Base-by-base conservation (phyloP, 768 basidiomycete genomes). In the Tricholoma flavovirens region DNA sequence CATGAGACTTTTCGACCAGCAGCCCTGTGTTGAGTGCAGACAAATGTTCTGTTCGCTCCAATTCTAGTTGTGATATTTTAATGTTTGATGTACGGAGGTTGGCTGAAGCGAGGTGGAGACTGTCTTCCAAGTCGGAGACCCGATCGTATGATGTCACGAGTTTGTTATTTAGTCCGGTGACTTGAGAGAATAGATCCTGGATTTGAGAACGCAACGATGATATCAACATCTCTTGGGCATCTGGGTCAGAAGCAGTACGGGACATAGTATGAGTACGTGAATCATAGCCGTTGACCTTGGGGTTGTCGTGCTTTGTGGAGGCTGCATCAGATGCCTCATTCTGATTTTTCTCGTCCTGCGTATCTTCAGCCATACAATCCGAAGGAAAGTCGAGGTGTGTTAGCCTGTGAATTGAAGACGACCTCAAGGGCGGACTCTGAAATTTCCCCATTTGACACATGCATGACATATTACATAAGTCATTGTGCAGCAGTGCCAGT, bases 61-160 rank as follows among this genome's bases (percentile, higher is more conserved):
- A 75, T 70, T 97, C 92, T 30, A 99, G 79, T 62, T 87, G 83
- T 1, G 86, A 83, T 54, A 93, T 79, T 58, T 86, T 82, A 65
- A 88, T 73, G 11, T 83, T 78, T 1, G 86, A 78, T 11, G 77
- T 67, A 7, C 86, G 83, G 12, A 86, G 66, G 33, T 82, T 77
- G 22, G 82, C 77, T 8, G 82, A 79, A 4, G 82, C 67, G 52
- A 87, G 77, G 64, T 95, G 89, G 11, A 95, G 72, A 56, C 90
- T 81, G 67, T 98, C 96, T 67, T 98, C 95, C 51, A 99, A 80
- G 76, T 92, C 87, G 15, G 94, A 94, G 29, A 96, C 84, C 29
- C 91, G 83, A 69, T 95, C 91, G 70, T 97, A 96, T 2, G 90
- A 91, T 58, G 83, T 78, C 58, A 99, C 93, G 49, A 99, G 88